Evolutionary conservation across 306 rosid species (phyloP).

Genomic region (Comarum palustre): DNA sequence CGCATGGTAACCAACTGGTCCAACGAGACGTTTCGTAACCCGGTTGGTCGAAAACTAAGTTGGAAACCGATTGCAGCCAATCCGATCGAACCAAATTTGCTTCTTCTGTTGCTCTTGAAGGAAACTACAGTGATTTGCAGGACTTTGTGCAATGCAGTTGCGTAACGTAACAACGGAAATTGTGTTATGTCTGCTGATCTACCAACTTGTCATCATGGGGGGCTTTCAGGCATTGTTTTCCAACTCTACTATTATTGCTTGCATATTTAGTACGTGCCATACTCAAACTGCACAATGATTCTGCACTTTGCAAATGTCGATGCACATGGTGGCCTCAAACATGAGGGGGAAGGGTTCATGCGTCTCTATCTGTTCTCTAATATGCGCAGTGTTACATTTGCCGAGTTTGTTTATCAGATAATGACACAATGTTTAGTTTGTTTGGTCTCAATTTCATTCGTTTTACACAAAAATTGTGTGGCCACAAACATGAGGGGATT

Average conservation of each 20-base stretch:
- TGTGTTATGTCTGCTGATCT: constrained; percentile 12
- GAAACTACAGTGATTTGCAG: background rate
- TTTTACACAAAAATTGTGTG: no score
- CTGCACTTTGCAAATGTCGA: background rate
- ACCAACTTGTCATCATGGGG: constrained; percentile 18
- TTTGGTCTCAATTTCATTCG: no score
- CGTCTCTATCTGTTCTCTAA: background rate
- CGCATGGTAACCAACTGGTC: constrained; percentile 29
- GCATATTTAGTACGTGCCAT: constrained; percentile 2
- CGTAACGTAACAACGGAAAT: constrained; percentile 12
- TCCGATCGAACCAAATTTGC: constrained; percentile 11
- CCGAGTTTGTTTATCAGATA: no score
- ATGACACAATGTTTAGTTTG: no score
- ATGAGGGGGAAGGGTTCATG: background rate
- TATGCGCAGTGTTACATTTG: background rate
- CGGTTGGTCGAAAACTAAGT: constrained; percentile 26
- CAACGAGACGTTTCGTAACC: constrained; percentile 18
- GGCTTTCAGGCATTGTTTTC: background rate
- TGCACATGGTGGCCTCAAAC: constrained; percentile 6
- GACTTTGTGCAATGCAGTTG: background rate
- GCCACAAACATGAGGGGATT: no score
- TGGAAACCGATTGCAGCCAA: constrained; percentile 22
- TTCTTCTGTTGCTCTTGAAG: background rate
- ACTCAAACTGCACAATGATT: background rate
- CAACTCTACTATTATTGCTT: constrained; percentile 5